phyloP scores from a whole-genome alignment of 805 yeast species.

The Suhomyces sp. region DNA sequence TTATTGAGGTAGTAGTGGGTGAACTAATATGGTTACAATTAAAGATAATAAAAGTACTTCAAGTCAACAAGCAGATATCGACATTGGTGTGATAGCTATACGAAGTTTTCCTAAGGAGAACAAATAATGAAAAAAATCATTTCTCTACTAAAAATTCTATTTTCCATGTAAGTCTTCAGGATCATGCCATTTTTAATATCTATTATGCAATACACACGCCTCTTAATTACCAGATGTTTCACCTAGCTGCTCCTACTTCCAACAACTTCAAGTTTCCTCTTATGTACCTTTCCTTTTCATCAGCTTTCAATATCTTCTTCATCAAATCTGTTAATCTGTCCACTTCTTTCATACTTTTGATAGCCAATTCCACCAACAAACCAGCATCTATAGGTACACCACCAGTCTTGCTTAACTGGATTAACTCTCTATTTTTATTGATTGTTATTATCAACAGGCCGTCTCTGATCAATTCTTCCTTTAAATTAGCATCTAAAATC shows the following conservation, averaged over 20 bases:
- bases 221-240: too few relatives aligned
- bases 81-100: too few relatives aligned
- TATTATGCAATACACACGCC: too few relatives aligned
- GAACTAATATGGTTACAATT: too few relatives aligned
- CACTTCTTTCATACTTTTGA: slow-evolving; percentile 63
- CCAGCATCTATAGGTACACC: slow-evolving; percentile 80
- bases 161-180: too few relatives aligned
- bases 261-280: slow-evolving; percentile 29
- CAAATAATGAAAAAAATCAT: too few relatives aligned
- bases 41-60: too few relatives aligned
- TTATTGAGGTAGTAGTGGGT: too few relatives aligned
- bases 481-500: slow-evolving; percentile 70
- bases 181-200: too few relatives aligned
- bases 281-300: slow-evolving; percentile 48
- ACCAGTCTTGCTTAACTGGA: slow-evolving; percentile 88
- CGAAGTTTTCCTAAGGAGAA: too few relatives aligned
- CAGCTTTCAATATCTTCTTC: slow-evolving; percentile 51
- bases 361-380: slow-evolving; percentile 64
- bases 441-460: slow-evolving; percentile 83
- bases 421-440: slow-evolving; percentile 86
- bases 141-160: too few relatives aligned
- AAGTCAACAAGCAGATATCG: too few relatives aligned
- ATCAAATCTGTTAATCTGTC: slow-evolving; percentile 65
- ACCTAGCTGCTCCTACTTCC: slow-evolving; percentile 37
- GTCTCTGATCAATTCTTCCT: slow-evolving; percentile 74